Conservation (phyloP, 768 basidiomycete species). For the Lactarius pseudohatsudake region DNA sequence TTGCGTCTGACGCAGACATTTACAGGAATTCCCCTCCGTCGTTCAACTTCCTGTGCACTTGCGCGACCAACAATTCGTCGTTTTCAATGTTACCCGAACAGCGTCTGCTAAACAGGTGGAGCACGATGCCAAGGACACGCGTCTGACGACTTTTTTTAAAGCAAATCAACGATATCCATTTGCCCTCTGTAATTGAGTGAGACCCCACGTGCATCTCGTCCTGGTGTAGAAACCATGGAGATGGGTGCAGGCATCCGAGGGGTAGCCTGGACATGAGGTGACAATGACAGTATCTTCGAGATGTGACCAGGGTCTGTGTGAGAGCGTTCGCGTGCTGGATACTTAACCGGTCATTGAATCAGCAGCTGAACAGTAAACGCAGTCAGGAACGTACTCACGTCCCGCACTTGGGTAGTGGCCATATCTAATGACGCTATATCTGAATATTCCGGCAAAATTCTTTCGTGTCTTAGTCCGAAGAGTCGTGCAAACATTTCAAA, state of each 20-base stretch:
- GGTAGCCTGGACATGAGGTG: conserved; percentile 13
- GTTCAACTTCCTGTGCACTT: too few species aligned
- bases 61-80: too few species aligned
- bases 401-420: background rate
- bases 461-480: too few species aligned
- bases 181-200: conserved; percentile 8
- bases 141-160: too few species aligned
- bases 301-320: conserved; percentile 28
- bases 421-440: conserved; percentile 1
- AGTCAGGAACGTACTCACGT: conserved; percentile 13
- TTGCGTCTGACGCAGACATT: too few species aligned
- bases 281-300: conserved; percentile 25
- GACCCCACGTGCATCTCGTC: background rate
- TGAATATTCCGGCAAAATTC: background rate
- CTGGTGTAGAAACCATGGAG: conserved; percentile 16
- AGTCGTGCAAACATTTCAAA: too few species aligned
- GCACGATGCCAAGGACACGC: too few species aligned
- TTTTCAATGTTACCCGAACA: too few species aligned
- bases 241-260: conserved; percentile 20
- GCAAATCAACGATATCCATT: too few species aligned
- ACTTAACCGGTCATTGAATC: background rate
- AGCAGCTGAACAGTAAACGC: background rate
- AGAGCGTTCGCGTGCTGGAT: conserved; percentile 24
- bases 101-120: too few species aligned
- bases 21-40: too few species aligned